Evolutionary conservation across 139 green algal species (phyloP).

Genomic region (Yamagishiella unicocca): DNA sequence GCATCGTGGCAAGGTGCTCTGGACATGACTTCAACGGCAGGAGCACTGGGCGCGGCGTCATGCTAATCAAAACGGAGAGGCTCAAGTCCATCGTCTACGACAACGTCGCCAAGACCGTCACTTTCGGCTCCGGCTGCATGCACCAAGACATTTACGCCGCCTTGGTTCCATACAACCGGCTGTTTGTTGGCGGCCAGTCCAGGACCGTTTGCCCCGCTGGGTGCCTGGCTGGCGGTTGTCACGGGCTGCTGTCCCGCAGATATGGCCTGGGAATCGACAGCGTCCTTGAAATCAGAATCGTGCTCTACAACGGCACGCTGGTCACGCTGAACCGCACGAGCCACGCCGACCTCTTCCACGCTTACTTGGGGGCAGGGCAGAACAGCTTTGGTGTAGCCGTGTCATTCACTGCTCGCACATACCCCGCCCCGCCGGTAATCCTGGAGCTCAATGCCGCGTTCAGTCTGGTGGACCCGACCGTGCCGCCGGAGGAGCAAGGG

Average conservation of each 20-base stretch:
- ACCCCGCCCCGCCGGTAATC: constrained; percentile 12
- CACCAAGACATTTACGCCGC: not conserved
- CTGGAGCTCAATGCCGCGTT: not conserved
- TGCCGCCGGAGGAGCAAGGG: not conserved
- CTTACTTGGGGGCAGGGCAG: constrained; percentile 5
- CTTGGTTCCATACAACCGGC: not conserved
- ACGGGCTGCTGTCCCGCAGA: not conserved
- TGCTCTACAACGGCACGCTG: constrained; percentile 29
- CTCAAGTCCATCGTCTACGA: not conserved
- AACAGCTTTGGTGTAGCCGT: constrained; percentile 14
- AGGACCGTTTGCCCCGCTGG: constrained; percentile 26
- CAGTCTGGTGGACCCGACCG: not conserved
- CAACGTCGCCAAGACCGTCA: not conserved
- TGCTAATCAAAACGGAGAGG: constrained; percentile 19
- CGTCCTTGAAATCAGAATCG: not conserved
- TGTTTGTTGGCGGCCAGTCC: constrained; percentile 16
- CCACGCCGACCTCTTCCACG: constrained; percentile 28
- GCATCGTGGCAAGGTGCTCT: not conserved
- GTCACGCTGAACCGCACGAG: not conserved
- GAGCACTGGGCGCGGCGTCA: not conserved
- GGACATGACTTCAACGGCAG: constrained; percentile 38
- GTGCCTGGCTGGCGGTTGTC: constrained; percentile 35
- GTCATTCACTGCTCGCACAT: constrained; percentile 11
- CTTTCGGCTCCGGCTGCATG: not conserved
- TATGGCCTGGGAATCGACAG: constrained; percentile 37